Conservation (phyloP, 495 filamentous ascomycete genomes). For the Hypoxylon trugodes region DNA sequence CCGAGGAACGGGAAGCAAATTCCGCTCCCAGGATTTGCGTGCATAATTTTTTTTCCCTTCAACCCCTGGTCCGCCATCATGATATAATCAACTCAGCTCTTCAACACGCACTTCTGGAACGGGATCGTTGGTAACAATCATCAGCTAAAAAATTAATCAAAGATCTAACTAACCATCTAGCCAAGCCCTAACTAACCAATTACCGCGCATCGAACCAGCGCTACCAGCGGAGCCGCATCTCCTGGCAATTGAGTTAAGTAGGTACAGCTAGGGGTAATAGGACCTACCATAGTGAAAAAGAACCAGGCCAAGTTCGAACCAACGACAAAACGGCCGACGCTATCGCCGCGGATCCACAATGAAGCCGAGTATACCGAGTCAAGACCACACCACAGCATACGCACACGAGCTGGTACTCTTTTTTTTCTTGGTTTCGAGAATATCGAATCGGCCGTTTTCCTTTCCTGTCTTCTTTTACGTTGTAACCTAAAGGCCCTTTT, state of each 20-base stretch:
- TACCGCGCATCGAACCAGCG: slow-evolving; percentile 1
- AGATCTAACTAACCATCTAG: slow-evolving; percentile 4
- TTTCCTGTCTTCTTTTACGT: background rate
- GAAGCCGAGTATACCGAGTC: slow-evolving; percentile 36
- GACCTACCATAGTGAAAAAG: too few relatives aligned
- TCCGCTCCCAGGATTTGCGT: too few relatives aligned
- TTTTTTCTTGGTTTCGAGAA: slow-evolving; percentile 1
- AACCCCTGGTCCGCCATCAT: background rate
- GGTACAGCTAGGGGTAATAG: too few relatives aligned
- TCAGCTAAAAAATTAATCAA: slow-evolving; percentile 1
- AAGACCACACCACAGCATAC: slow-evolving; percentile 5
- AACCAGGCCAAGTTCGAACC: slow-evolving; percentile 9
- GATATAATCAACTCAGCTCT: background rate
- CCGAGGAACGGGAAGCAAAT: slow-evolving; percentile 6
- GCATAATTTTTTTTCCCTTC: too few relatives aligned
- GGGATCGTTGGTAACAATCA: too few relatives aligned
- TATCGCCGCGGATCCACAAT: slow-evolving; percentile 40
- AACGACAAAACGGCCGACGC: slow-evolving; percentile 42
- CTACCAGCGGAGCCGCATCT: slow-evolving; percentile 36
- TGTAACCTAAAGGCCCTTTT: background rate
- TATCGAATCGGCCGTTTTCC: slow-evolving; percentile 10
- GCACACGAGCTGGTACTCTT: background rate
- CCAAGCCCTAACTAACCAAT: slow-evolving; percentile 25
- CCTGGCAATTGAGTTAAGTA: background rate
- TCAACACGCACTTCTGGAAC: slow-evolving; percentile 3